These are phyloP conservation scores for Termitomyces sp. DNA, from an alignment of 1,284 basidiomycete species.

Conservation along the genomic window DNA sequence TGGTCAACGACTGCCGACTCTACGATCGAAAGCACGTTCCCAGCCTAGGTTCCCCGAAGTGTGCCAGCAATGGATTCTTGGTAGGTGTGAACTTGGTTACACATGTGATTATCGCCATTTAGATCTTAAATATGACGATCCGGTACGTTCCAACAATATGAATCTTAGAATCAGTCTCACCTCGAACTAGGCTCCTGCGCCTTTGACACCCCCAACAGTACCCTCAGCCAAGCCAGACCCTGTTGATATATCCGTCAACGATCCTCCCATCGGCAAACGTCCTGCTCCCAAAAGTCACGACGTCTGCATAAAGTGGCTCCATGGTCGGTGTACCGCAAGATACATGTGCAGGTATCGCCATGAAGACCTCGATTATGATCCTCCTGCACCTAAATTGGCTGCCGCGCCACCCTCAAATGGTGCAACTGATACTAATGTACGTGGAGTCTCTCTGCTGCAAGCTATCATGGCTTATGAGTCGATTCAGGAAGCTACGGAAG, in stretches of 20 bases:
- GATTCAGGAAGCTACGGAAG: conserved; percentile 2
- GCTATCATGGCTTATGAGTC: neutral
- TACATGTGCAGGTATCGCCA: conserved; percentile 14
- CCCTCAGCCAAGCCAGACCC: neutral
- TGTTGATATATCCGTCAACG: neutral
- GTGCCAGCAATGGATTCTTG: conserved; percentile 23
- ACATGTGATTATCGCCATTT: conserved; percentile 26
- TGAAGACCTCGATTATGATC: conserved; percentile 28
- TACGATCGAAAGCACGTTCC: neutral
- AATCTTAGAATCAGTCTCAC: neutral
- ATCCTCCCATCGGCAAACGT: conserved; percentile 15
- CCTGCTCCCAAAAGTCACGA: conserved; percentile 9
- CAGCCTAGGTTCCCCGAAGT: conserved; percentile 9
- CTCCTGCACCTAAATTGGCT: neutral
- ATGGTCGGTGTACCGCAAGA: conserved; percentile 9
- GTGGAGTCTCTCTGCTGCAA: neutral
- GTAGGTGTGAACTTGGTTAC: conserved; percentile 21
- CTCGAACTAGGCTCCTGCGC: neutral
- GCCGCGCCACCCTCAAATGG: neutral
- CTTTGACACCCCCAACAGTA: neutral
- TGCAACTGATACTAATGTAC: neutral
- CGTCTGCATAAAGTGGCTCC: conserved; percentile 13
- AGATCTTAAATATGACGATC: conserved; percentile 21
- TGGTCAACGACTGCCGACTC: neutral
- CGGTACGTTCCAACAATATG: neutral